phyloP scores from a whole-genome alignment of 2,329 filamentous ascomycete genomes.

The Pseudopithomyces maydicus region DNA sequence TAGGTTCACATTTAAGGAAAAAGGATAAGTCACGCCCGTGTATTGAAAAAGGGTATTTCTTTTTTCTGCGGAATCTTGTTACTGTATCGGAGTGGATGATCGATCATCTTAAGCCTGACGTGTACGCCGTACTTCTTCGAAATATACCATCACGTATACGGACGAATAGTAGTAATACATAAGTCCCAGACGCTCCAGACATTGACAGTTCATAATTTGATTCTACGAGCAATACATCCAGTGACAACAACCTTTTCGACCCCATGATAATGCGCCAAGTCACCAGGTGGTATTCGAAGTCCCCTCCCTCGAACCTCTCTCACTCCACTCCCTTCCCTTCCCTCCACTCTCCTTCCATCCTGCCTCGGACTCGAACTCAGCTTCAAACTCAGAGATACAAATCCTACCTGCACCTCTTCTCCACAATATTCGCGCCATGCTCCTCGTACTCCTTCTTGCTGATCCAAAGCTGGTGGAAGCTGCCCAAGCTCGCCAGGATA shows the following conservation, averaged over 20 bases:
- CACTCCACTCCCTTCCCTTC: background rate
- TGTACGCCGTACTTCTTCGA: too few species aligned
- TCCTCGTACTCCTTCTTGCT: slow-evolving; percentile 97
- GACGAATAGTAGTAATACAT: too few species aligned
- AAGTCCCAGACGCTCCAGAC: too few species aligned
- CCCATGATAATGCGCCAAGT: background rate
- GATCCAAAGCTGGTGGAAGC: slow-evolving; percentile 99
- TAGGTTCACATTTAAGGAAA: too few species aligned
- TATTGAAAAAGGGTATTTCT: too few species aligned
- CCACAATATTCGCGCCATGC: slow-evolving; percentile 85
- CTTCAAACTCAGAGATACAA: background rate
- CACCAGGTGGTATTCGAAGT: background rate
- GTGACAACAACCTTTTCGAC: background rate
- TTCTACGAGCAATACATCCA: background rate
- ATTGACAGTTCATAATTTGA: background rate
- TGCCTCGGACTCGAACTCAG: too few species aligned
- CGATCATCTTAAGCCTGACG: too few species aligned
- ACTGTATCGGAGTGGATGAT: too few species aligned
- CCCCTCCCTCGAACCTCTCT: slow-evolving; percentile 1
- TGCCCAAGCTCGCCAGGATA: slow-evolving; percentile 91
- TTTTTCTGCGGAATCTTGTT: too few species aligned
- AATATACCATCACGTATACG: too few species aligned
- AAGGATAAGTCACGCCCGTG: too few species aligned
- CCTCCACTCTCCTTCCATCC: background rate
- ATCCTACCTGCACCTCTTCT: slow-evolving; percentile 88